Conservation (phyloP, 345 rosid species). For the Bretschneidera sinensis region DNA sequence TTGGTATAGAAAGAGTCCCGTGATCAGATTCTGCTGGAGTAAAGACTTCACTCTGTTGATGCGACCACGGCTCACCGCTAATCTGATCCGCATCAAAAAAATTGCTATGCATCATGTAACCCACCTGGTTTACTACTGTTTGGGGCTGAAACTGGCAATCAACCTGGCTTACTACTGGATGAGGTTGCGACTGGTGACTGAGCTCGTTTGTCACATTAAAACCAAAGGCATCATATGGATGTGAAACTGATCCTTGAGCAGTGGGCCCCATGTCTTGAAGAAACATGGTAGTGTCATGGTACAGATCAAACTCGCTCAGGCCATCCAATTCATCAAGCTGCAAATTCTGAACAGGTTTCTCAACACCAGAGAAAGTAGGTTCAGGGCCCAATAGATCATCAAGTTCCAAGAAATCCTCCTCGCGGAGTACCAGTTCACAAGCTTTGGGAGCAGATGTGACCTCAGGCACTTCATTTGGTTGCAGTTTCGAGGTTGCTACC, state of each 20-base stretch:
- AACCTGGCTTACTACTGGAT: conserved; percentile 14
- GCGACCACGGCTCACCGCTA: conserved; percentile 32
- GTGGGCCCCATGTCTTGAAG: conserved; percentile 32
- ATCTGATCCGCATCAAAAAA: conserved; percentile 24
- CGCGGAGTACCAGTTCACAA: conserved; percentile 17
- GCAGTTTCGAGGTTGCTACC: conserved; percentile 32
- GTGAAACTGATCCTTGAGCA: conserved; percentile 24
- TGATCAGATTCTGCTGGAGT: conserved; percentile 20
- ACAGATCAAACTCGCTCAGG: conserved; percentile 40
- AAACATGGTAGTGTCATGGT: conserved; percentile 49
- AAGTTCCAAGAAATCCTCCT: conserved; percentile 69
- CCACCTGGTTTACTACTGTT: conserved; percentile 19
- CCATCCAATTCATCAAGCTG: conserved; percentile 37
- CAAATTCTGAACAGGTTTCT: conserved; percentile 24
- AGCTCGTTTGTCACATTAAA: conserved; percentile 27
- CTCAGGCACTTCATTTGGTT: conserved; percentile 31
- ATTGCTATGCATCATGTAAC: conserved; percentile 29
- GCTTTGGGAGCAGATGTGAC: conserved; percentile 26
- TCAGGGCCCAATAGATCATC: conserved; percentile 56
- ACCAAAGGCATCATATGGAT: conserved; percentile 10
- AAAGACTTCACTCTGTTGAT: conserved; percentile 28
- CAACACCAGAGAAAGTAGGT: conserved; percentile 18
- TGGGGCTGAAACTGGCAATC: conserved; percentile 29
- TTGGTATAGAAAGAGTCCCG: conserved; percentile 14
- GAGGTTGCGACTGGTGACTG: conserved; percentile 10